These are phyloP conservation scores for Avena eriantha DNA, from an alignment of 176 grass and related monocot genomes.

Conservation along the genomic window DNA sequence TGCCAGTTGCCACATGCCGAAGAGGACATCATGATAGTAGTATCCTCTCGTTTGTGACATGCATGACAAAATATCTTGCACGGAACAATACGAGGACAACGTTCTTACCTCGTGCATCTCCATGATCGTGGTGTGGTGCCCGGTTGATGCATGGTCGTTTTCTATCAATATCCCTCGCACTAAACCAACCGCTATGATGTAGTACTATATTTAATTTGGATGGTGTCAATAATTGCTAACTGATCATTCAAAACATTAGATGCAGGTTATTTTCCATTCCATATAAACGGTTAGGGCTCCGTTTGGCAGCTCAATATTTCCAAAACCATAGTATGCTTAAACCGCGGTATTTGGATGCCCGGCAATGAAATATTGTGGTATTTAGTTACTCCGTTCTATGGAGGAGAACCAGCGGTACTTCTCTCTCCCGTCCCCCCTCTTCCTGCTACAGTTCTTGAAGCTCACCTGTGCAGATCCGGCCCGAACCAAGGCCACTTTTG, in stretches of 20 bases:
- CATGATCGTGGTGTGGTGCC: background rate
- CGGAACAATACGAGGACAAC: background rate
- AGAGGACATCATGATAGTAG: background rate
- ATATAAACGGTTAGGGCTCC: no score
- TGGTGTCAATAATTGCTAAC: background rate
- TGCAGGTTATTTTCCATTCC: background rate
- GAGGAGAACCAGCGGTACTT: no score
- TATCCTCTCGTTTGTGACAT: background rate
- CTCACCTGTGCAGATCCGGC: no score
- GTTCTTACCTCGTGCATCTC: background rate
- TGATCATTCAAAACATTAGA: background rate
- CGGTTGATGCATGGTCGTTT: background rate
- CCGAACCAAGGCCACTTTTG: no score
- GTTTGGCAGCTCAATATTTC: no score
- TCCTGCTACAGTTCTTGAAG: no score
- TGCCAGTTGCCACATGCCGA: background rate
- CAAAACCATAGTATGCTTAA: no score
- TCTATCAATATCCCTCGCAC: background rate
- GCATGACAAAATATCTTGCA: background rate
- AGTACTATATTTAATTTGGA: background rate
- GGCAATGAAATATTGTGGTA: no score
- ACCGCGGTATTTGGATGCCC: no score
- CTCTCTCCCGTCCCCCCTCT: no score
- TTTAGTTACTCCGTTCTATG: no score
- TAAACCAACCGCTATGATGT: constrained; percentile 11